These are phyloP conservation scores for Suhomyces taliae DNA, from an alignment of 1,139 yeast species.

Conservation along the genomic window DNA sequence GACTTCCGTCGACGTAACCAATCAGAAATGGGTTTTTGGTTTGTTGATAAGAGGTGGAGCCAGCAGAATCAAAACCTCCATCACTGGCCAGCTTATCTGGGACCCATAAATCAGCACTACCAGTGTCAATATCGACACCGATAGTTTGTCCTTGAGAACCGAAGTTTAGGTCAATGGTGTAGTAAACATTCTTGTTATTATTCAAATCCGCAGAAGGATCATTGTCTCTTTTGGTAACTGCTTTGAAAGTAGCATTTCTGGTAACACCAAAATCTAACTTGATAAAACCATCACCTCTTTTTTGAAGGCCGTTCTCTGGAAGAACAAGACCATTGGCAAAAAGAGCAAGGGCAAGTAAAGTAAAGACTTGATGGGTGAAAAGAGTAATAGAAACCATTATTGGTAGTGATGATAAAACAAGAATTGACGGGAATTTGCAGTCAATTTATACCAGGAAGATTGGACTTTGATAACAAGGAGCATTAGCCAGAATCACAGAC, in stretches of 20 bases:
- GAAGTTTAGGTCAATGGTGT: conserved; percentile 9
- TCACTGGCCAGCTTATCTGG: not conserved
- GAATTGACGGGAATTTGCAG: not conserved
- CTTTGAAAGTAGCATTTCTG: not conserved
- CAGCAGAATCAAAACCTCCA: conserved; percentile 5
- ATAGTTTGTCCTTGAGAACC: conserved; percentile 11
- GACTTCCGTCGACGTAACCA: conserved; percentile 18
- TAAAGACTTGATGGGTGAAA: conserved; percentile 9
- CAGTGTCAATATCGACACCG: conserved; percentile 19
- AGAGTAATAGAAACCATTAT: conserved; percentile 9
- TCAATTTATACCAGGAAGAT: not conserved
- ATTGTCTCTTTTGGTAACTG: not conserved
- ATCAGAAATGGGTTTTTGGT: conserved; percentile 12
- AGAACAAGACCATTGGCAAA: conserved; percentile 8
- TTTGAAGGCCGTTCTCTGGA: conserved; percentile 5
- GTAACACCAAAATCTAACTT: conserved; percentile 14
- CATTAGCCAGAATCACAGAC: too few species aligned
- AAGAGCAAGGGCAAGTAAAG: conserved; percentile 8
- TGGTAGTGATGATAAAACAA: not conserved
- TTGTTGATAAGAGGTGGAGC: conserved; percentile 5
- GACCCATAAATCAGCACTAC: conserved; percentile 24
- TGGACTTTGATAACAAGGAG: too few species aligned
- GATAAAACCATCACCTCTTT: conserved; percentile 11
- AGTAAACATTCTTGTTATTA: conserved; percentile 4
- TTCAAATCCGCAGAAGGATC: conserved; percentile 2